Evolutionary conservation across 306 rosid genomes (phyloP).

Genomic region (Lathyrus oleraceus): DNA sequence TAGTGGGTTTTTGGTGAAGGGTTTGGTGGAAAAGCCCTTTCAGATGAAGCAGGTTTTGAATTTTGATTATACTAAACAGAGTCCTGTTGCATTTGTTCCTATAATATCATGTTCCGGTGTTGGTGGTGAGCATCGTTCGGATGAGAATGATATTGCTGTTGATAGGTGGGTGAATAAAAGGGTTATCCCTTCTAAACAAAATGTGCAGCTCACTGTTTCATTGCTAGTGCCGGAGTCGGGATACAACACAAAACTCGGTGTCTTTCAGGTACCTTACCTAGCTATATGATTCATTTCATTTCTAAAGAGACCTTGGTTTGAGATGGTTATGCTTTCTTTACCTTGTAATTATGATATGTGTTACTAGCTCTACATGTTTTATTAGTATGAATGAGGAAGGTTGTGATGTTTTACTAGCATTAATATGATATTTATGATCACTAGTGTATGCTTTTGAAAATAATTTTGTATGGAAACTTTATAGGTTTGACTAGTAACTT

Average conservation of each 20-base stretch:
- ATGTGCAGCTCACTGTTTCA: conserved; percentile 57
- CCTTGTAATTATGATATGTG: conserved; percentile 8
- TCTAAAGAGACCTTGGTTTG: neutral
- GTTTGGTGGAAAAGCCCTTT: conserved; percentile 66
- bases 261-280: conserved; percentile 76
- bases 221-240: conserved; percentile 80
- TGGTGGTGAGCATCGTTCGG: conserved; percentile 40
- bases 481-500: conserved; percentile 7
- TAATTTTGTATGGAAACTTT: neutral
- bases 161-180: conserved; percentile 31
- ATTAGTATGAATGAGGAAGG: conserved; percentile 5
- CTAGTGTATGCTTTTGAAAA: conserved; percentile 4
- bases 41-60: conserved; percentile 61
- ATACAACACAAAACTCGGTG: conserved; percentile 85
- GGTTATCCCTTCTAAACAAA: conserved; percentile 56
- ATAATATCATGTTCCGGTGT: conserved; percentile 49
- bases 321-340: neutral
- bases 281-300: conserved; percentile 24
- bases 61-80: conserved; percentile 73
- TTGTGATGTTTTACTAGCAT: neutral
- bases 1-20: conserved; percentile 59
- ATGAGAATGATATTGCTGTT: conserved; percentile 30
- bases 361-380: conserved; percentile 21
- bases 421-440: conserved; percentile 15
- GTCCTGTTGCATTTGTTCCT: conserved; percentile 79